Percentiles rank a stretch among this genome's conserved stretches.
Conservation (phyloP, 192 early-diverging fungal species). For the Coemansia sp. region DNA sequence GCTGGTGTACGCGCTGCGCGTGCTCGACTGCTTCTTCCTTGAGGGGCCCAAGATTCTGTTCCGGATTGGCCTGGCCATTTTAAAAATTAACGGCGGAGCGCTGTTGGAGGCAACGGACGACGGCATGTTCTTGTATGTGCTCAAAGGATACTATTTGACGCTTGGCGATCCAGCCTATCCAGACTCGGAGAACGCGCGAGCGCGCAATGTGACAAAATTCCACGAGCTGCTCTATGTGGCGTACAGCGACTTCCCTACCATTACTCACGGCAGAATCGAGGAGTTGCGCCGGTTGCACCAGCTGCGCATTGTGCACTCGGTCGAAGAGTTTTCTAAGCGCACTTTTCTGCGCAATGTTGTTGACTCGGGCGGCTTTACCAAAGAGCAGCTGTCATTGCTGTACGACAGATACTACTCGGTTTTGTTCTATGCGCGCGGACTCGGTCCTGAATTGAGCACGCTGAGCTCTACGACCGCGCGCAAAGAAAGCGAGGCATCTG, state of each 20-base stretch:
- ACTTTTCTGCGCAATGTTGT: slow-evolving; percentile 78
- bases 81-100: slow-evolving; percentile 87
- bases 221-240: slow-evolving; percentile 87
- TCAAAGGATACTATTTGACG: slow-evolving; percentile 82
- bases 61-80: slow-evolving; percentile 83
- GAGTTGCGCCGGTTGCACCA: slow-evolving; percentile 81
- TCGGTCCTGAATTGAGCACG: background rate
- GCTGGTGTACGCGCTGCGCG: slow-evolving; percentile 76
- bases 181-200: slow-evolving; percentile 52
- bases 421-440: slow-evolving; percentile 55
- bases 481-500: slow-evolving; percentile 6
- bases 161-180: slow-evolving; percentile 74
- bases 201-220: slow-evolving; percentile 70
- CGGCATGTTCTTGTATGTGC: slow-evolving; percentile 71
- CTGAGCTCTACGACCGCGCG: background rate
- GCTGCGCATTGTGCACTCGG: slow-evolving; percentile 85
- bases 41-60: slow-evolving; percentile 96
- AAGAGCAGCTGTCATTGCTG: slow-evolving; percentile 80
- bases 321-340: slow-evolving; percentile 90
- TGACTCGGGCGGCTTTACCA: slow-evolving; percentile 70
- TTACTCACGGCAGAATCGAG: slow-evolving; percentile 70
- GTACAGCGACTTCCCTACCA: slow-evolving; percentile 82
- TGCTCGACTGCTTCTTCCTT: slow-evolving; percentile 96
- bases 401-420: slow-evolving; percentile 87
- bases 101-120: slow-evolving; percentile 66